Conservation (phyloP, 768 basidiomycete species). For the Rhizopogon roseolus region DNA sequence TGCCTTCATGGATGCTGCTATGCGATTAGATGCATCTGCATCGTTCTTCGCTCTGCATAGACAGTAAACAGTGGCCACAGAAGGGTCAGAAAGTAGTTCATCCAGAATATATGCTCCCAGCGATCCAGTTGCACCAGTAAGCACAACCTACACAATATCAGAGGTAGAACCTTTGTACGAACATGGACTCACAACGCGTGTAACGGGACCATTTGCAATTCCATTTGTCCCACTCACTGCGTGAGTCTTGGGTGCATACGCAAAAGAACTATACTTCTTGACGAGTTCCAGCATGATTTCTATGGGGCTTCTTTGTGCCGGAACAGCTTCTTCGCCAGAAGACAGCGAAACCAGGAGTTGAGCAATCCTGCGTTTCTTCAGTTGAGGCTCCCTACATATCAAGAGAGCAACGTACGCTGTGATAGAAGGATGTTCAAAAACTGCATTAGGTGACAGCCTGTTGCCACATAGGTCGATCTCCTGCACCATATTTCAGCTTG, state of each 20-base stretch:
- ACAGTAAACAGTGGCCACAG: conserved; percentile 41
- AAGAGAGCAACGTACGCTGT: conserved; percentile 22
- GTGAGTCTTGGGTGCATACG: not conserved
- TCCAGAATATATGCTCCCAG: conserved; percentile 51
- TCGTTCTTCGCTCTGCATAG: conserved; percentile 46
- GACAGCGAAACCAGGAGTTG: conserved; percentile 32
- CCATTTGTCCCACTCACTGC: conserved; percentile 4
- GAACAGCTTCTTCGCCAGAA: conserved; percentile 21
- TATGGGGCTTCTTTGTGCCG: conserved; percentile 21
- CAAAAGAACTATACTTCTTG: conserved; percentile 32
- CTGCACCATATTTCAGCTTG: conserved; percentile 27
- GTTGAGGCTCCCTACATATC: not conserved
- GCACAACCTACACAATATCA: conserved; percentile 21
- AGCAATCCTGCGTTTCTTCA: conserved; percentile 28
- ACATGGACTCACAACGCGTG: not conserved
- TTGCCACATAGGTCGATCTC: conserved; percentile 23
- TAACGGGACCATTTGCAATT: conserved; percentile 5
- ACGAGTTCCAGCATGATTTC: conserved; percentile 42
- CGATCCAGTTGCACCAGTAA: conserved; percentile 52
- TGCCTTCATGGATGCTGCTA: conserved; percentile 35
- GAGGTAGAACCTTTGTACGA: conserved; percentile 1
- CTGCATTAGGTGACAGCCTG: conserved; percentile 25
- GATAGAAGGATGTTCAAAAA: conserved; percentile 47
- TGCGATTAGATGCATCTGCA: conserved; percentile 34
- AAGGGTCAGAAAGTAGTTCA: conserved; percentile 31